phyloP scores from a whole-genome alignment of 1,139 yeast genomes.

The Candida gigantensis region DNA sequence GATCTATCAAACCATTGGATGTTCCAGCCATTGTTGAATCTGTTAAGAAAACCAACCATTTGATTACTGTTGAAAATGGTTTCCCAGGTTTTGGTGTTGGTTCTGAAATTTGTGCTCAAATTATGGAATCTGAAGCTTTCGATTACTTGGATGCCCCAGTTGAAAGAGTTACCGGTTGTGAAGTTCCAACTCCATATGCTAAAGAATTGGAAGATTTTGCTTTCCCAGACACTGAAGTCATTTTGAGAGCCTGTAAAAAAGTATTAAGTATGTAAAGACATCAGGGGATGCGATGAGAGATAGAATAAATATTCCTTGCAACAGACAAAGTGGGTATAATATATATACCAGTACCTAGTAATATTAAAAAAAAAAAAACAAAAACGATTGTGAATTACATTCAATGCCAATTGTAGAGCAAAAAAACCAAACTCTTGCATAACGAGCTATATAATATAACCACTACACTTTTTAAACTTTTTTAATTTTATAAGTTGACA shows the following conservation, averaged over 20 bases:
- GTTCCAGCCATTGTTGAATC: slow-evolving; percentile 81
- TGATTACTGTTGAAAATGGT: slow-evolving; percentile 94
- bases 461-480: background rate
- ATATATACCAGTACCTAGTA: too few species aligned
- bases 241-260: slow-evolving; percentile 87
- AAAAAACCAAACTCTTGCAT: too few species aligned
- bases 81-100: slow-evolving; percentile 99
- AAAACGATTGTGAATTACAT: too few species aligned
- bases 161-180: slow-evolving; percentile 98
- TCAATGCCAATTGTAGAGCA: too few species aligned
- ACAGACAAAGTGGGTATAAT: background rate
- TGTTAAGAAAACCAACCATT: slow-evolving; percentile 95
- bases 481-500: slow-evolving; percentile 18
- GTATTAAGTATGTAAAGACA: slow-evolving; percentile 65
- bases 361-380: too few species aligned
- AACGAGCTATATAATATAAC: background rate
- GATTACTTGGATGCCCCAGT: slow-evolving; percentile 99
- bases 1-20: slow-evolving; percentile 97
- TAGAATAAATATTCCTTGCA: background rate
- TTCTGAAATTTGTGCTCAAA: slow-evolving; percentile 95
- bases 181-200: slow-evolving; percentile 99
- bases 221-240: slow-evolving; percentile 94
- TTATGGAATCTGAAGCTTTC: slow-evolving; percentile 98
- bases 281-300: background rate
- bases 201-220: slow-evolving; percentile 96